These are phyloP conservation scores for Musa beccarii DNA, from an alignment of 176 grass and related monocot species.

Conservation along the genomic window DNA sequence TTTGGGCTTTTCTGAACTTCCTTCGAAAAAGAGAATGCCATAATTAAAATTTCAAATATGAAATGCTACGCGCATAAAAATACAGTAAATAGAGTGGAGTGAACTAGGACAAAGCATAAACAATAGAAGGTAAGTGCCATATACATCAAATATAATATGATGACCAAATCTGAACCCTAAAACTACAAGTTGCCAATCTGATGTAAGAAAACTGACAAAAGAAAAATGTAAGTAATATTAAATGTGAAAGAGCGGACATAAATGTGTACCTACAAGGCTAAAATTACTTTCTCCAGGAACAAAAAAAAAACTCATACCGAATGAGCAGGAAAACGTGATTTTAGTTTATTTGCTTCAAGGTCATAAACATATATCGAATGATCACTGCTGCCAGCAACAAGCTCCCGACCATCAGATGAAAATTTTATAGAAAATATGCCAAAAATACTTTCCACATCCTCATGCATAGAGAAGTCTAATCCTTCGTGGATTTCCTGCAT, in stretches of 20 bases:
- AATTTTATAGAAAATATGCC: conserved; percentile 88
- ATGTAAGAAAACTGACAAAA: not conserved
- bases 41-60: too few relatives aligned
- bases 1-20: too few relatives aligned
- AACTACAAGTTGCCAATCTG: not conserved
- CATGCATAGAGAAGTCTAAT: conserved; percentile 68
- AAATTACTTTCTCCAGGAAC: conserved; percentile 1
- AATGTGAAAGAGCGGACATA: conserved; percentile 7
- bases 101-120: too few relatives aligned
- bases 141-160: not conserved
- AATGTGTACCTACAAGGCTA: not conserved
- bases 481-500: conserved; percentile 68
- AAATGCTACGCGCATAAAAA: too few relatives aligned
- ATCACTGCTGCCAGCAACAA: conserved; percentile 69
- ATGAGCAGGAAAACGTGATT: conserved; percentile 62
- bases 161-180: not conserved
- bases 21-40: too few relatives aligned
- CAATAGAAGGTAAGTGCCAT: not conserved
- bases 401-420: conserved; percentile 66
- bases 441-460: conserved; percentile 56
- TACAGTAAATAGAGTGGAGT: too few relatives aligned
- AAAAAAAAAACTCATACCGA: conserved; percentile 38
- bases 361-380: conserved; percentile 81
- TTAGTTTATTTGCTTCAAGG: conserved; percentile 51
- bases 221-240: conserved; percentile 7